Evolutionary conservation across 1,284 basidiomycete species (phyloP).

Genomic region (Vanrija sp.): DNA sequence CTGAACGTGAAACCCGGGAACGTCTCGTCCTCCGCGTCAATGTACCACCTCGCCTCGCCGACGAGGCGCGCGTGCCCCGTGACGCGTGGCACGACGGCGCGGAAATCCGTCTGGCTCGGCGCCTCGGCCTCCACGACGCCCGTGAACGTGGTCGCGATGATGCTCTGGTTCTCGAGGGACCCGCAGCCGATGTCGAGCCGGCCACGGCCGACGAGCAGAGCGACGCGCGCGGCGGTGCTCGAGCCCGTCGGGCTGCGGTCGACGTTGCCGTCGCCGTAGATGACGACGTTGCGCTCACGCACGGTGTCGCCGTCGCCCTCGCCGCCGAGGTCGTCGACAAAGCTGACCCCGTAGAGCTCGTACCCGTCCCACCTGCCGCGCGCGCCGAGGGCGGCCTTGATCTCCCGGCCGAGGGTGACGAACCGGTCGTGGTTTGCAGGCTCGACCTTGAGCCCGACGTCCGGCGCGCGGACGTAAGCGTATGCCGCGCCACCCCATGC

Average conservation of each 20-base stretch:
- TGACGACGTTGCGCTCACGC: conserved; percentile 14
- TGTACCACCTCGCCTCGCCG: conserved; percentile 9
- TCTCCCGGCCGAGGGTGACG: conserved; percentile 26
- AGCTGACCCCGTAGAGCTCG: conserved; percentile 16
- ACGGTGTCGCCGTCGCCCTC: background rate
- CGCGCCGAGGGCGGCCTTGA: conserved; percentile 33
- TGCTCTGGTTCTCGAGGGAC: conserved; percentile 8
- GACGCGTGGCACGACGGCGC: conserved; percentile 11
- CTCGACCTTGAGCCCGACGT: conserved; percentile 44
- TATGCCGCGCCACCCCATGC: conserved; percentile 54
- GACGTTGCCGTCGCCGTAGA: conserved; percentile 52
- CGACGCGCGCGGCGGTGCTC: conserved; percentile 51
- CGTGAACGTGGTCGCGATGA: conserved; percentile 12
- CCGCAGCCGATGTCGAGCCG: conserved; percentile 11
- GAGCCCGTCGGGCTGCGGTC: conserved; percentile 53
- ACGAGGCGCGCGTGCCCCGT: conserved; percentile 14
- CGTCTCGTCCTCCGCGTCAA: conserved; percentile 13
- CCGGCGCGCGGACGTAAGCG: conserved; percentile 44
- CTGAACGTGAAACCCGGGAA: conserved; percentile 15
- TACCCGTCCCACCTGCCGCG: conserved; percentile 16
- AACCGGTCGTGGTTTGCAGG: conserved; percentile 36
- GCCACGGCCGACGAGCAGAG: conserved; percentile 47
- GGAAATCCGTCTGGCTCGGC: conserved; percentile 5
- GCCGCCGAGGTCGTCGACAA: conserved; percentile 12
- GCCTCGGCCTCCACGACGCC: background rate